These are phyloP conservation scores for Leccinellum luteum DNA, from an alignment of 768 basidiomycete species.

Conservation along the genomic window DNA sequence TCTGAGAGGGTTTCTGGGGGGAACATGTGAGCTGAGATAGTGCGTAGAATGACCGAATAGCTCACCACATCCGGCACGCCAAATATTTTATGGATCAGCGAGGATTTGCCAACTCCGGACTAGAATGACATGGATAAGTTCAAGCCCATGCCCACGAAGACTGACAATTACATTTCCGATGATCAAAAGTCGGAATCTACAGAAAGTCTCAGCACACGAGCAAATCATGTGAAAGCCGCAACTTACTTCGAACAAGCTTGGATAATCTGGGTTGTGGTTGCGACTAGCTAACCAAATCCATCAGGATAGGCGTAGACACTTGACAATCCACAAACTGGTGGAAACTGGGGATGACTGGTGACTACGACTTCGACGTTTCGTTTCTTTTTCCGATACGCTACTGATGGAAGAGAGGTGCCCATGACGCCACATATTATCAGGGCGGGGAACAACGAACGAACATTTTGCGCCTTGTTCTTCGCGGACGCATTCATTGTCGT, in stretches of 20 bases:
- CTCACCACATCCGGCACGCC: slow-evolving; percentile 12
- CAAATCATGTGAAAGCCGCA: background rate
- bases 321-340: background rate
- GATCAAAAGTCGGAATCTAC: background rate
- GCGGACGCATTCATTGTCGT: background rate
- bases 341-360: background rate
- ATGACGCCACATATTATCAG: slow-evolving; percentile 7
- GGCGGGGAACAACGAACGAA: slow-evolving; percentile 1
- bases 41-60: background rate
- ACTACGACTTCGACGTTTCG: slow-evolving; percentile 11
- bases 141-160: background rate
- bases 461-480: slow-evolving; percentile 3
- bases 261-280: background rate
- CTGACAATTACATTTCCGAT: slow-evolving; percentile 11
- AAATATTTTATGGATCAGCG: slow-evolving; percentile 9
- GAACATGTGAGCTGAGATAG: background rate
- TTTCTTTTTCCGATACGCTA: slow-evolving; percentile 10
- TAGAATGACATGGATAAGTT: background rate
- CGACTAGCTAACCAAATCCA: slow-evolving; percentile 1
- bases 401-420: background rate
- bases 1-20: slow-evolving; percentile 3
- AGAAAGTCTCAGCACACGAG: background rate
- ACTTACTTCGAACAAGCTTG: slow-evolving; percentile 1
- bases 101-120: slow-evolving; percentile 16
- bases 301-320: background rate